Conservation (phyloP, 192 early-diverging fungal genomes). For the Haplosporangium gracile region DNA sequence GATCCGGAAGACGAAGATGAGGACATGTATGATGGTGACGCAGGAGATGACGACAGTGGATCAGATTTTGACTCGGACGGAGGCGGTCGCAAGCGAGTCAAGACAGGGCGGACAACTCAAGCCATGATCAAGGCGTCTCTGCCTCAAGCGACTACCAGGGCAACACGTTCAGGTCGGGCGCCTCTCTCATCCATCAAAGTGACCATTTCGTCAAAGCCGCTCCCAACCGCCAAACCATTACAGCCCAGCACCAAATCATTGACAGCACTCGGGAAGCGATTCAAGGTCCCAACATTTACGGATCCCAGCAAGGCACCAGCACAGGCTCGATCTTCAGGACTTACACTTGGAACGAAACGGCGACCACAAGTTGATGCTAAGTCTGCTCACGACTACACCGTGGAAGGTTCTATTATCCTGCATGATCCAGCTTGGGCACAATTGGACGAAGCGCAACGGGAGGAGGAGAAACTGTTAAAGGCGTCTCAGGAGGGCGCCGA, state of each 20-base stretch:
- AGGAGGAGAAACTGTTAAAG: constrained; percentile 51
- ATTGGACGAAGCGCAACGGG: constrained; percentile 64
- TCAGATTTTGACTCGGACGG: constrained; percentile 40
- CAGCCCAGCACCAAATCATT: constrained; percentile 2
- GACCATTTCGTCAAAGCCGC: constrained; percentile 46
- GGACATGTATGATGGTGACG: constrained; percentile 23
- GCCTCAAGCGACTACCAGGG: constrained; percentile 16
- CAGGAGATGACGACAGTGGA: constrained; percentile 11
- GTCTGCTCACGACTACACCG: constrained; percentile 86
- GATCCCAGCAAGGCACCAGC: constrained; percentile 32
- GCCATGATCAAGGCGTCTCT: constrained; percentile 36
- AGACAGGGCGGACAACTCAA: constrained; percentile 42
- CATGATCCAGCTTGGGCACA: constrained; percentile 76
- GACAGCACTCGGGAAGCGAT: constrained; percentile 27
- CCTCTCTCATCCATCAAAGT: constrained; percentile 21
- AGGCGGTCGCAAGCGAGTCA: constrained; percentile 14
- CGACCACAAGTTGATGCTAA: constrained; percentile 57
- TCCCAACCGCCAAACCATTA: constrained; percentile 7
- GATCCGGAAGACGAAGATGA: constrained; percentile 26
- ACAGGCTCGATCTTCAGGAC: neutral
- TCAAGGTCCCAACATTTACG: constrained; percentile 59
- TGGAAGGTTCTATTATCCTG: constrained; percentile 86
- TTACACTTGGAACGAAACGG: constrained; percentile 29
- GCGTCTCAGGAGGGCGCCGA: constrained; percentile 37
- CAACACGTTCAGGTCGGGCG: constrained; percentile 37